Evolutionary conservation across 164 flowering plant genomes (phyloP).

Genomic region (Tetracentron sinense): DNA sequence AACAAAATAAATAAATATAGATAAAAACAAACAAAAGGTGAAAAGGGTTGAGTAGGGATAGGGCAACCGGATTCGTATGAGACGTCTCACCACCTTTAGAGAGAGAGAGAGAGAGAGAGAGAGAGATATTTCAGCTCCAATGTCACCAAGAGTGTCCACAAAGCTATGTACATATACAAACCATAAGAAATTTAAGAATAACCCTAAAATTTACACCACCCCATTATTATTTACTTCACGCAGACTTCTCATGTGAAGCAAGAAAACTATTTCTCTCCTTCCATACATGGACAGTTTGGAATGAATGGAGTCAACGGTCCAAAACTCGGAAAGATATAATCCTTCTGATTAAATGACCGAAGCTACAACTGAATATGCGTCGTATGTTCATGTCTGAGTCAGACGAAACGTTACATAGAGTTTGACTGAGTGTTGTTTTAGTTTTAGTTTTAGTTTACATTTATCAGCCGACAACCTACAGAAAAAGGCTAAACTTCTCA

Average conservation of each 20-base stretch:
- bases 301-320: too few species aligned
- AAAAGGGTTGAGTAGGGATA: constrained; percentile 48
- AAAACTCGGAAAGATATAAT: too few species aligned
- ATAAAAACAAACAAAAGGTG: constrained; percentile 13
- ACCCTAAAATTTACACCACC: too few species aligned
- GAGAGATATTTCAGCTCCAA: constrained; percentile 20
- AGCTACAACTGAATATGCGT: too few species aligned
- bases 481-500: constrained; percentile 11
- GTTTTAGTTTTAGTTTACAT: neutral
- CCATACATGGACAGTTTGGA: too few species aligned
- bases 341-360: too few species aligned
- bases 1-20: constrained; percentile 7
- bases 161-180: constrained; percentile 21
- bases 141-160: too few species aligned
- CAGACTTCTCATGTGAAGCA: constrained; percentile 35
- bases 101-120: constrained; percentile 16
- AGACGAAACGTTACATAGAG: too few species aligned
- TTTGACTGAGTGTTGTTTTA: too few species aligned
- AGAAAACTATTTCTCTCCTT: constrained; percentile 22
- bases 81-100: constrained; percentile 34
- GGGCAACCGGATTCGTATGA: constrained; percentile 44
- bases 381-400: too few species aligned
- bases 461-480: too few species aligned
- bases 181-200: constrained; percentile 6
- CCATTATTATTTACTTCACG: constrained; percentile 30